These are phyloP conservation scores for Naegleria gruberi DNA, from an alignment of 208 protist species.

Conservation along the genomic window DNA sequence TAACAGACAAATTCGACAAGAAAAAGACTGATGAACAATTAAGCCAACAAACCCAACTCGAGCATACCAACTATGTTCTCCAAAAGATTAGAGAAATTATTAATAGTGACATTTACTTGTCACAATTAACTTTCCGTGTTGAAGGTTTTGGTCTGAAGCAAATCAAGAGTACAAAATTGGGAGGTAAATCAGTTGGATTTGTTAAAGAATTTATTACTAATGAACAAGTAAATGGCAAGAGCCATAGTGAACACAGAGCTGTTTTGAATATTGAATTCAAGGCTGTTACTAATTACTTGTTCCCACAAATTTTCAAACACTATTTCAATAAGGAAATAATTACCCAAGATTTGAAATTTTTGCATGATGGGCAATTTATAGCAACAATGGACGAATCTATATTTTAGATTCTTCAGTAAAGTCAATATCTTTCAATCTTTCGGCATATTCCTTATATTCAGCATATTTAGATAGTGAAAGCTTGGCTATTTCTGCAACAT, in stretches of 20 bases:
- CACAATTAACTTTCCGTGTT: neutral
- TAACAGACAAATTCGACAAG: neutral
- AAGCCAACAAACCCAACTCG: neutral
- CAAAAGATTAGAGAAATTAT: neutral
- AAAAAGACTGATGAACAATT: neutral
- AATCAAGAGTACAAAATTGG: neutral
- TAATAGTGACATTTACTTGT: neutral
- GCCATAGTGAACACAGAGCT: neutral
- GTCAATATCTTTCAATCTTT: slow-evolving; percentile 51
- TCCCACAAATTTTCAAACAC: neutral
- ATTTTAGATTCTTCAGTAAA: slow-evolving; percentile 35
- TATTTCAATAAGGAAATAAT: neutral
- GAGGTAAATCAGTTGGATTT: neutral
- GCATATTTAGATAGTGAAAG: slow-evolving; percentile 76
- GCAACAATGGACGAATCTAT: neutral
- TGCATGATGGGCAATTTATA: neutral
- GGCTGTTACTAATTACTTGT: neutral
- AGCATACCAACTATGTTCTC: neutral
- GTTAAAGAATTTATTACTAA: neutral
- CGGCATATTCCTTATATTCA: slow-evolving; percentile 60
- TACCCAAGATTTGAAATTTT: neutral
- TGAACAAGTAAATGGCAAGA: neutral
- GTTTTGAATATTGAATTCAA: neutral
- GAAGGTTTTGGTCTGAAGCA: neutral
- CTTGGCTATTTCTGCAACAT: slow-evolving; percentile 61